phyloP scores from a whole-genome alignment of 179 eudicot genomes.

The Silene noctiflora region DNA sequence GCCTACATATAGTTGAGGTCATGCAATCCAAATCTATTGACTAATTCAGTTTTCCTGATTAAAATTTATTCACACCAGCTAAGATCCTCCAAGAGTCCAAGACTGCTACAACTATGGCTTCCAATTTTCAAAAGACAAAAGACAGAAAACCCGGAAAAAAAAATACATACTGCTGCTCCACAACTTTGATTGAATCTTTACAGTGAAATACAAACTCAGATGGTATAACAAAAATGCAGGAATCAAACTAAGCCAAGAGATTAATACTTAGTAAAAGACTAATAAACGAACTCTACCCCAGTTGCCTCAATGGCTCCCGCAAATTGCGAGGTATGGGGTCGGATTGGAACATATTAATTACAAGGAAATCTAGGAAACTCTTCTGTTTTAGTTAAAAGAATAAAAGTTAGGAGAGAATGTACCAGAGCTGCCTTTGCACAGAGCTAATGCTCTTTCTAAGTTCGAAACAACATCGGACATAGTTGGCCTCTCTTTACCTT shows the following conservation, averaged over 20 bases:
- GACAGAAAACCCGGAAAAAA: not conserved
- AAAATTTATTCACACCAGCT: no score
- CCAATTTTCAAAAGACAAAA: no score
- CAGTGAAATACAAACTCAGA: not conserved
- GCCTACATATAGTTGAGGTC: not conserved
- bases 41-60: not conserved
- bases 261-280: no score
- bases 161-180: not conserved
- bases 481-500: conserved; percentile 53
- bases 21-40: not conserved
- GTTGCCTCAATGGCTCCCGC: no score
- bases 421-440: conserved; percentile 44
- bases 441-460: conserved; percentile 45
- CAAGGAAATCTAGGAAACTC: no score
- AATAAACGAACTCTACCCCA: no score
- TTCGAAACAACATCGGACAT: conserved; percentile 55
- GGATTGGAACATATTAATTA: no score
- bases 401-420: conserved; percentile 33
- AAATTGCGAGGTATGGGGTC: no score
- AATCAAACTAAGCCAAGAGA: not conserved
- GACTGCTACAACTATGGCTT: not conserved
- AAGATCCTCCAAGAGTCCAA: no score
- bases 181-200: not conserved
- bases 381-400: conserved; percentile 22
- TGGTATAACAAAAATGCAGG: not conserved